Evolutionary conservation across 495 filamentous ascomycete species (phyloP).

Genomic region (Talaromyces borbonicus): DNA sequence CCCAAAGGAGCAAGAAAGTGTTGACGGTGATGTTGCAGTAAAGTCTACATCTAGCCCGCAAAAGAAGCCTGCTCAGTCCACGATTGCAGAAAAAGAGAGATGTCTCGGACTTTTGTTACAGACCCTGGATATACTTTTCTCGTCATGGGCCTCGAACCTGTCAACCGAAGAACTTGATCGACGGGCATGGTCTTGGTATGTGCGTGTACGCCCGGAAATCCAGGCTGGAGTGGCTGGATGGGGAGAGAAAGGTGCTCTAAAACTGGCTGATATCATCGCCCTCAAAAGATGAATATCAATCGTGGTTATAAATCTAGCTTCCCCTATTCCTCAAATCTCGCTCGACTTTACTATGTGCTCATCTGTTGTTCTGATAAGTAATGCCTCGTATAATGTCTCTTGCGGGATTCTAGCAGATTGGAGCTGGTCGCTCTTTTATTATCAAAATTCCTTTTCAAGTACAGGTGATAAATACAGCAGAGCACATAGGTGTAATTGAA

Average conservation of each 20-base stretch:
- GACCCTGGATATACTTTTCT: conserved; percentile 57
- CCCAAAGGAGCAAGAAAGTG: no score
- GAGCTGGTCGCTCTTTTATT: no score
- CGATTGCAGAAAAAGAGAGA: conserved; percentile 49
- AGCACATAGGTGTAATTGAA: no score
- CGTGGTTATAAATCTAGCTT: background rate
- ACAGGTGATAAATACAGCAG: no score
- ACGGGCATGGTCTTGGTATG: conserved; percentile 74
- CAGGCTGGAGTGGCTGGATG: conserved; percentile 63
- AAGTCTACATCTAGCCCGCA: conserved; percentile 4
- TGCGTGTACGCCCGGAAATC: conserved; percentile 61
- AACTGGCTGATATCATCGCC: conserved; percentile 53
- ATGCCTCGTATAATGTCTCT: no score
- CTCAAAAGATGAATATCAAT: conserved; percentile 18
- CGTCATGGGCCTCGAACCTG: conserved; percentile 55
- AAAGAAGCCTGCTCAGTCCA: conserved; percentile 11
- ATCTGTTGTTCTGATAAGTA: no score
- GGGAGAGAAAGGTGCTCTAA: conserved; percentile 68
- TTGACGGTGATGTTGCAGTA: background rate
- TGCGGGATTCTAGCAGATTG: no score
- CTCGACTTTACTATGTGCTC: no score
- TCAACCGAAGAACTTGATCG: conserved; percentile 54
- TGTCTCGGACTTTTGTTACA: conserved; percentile 57
- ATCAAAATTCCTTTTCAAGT: no score
- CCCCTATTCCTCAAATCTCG: background rate